Evolutionary conservation across 805 yeast genomes (phyloP), one percentile per base, ranked within the genome.

Genomic region (Soucietia sequanensis): DNA sequence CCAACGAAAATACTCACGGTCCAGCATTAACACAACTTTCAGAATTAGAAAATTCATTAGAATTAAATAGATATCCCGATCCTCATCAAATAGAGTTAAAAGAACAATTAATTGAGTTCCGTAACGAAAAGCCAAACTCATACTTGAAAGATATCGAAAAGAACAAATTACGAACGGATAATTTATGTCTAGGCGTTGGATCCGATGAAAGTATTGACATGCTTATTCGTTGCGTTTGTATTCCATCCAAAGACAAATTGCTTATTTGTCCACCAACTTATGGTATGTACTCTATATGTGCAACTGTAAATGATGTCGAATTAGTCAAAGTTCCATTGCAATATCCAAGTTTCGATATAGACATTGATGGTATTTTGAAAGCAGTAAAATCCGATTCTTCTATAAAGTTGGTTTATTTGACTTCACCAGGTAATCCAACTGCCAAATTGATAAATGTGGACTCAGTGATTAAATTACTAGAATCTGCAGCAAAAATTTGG

Each of bases 361-460:
- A 83, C 43, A 65, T 77, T 3, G 76, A 71, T 0, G 68, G 64
- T 9, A 76, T 90, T 30, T 48, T 75, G n/a, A 58, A 67, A 8
- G 62, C 72, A 2, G 60, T 91, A 15, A 43, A 56, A 6, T 52
- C 54, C 0, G 96, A 91, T 47, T 58, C 78, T 0, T 33, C 60
- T 3, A 83, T 91, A 48, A 90, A 89, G 52, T 52, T 93, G 39
- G 70, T 84, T 2, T 91, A 87, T 56, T 64, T 91, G 42, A 91
- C 98, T 11, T 85, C 97, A 1, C 99, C 99, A 8, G 99, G 99
- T 24, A 93, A 93, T 58, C 99, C 99, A 23, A 91, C 99, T 0
- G 96, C 84, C 8, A 74, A 78, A 20, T 63, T 76, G 30, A 57
- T 91, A 29, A 66, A 73, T 13, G 66, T 72, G 6, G 56, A 54